phyloP scores from a whole-genome alignment of 1,284 basidiomycete species.

The Trametes pubescens region DNA sequence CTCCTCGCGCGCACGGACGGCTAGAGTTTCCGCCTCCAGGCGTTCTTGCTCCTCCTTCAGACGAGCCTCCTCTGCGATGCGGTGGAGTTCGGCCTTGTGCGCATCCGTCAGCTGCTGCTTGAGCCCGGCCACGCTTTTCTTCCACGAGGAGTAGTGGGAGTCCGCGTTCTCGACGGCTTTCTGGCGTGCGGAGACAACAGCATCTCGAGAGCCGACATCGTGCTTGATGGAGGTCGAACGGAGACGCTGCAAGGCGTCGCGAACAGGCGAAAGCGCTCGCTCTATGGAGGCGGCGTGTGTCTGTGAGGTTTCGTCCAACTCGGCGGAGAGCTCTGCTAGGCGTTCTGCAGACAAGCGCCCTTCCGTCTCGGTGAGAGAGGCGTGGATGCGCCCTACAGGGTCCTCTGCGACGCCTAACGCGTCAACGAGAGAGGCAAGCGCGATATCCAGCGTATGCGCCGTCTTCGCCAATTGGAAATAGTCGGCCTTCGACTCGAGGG shows the following conservation, averaged over 20 bases:
- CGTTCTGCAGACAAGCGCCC: constrained; percentile 45
- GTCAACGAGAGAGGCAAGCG: constrained; percentile 46
- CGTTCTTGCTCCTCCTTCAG: constrained; percentile 46
- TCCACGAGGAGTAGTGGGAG: constrained; percentile 56
- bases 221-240: constrained; percentile 50
- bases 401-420: constrained; percentile 51
- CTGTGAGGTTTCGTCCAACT: constrained; percentile 13
- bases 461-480: constrained; percentile 60
- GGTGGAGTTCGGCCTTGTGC: constrained; percentile 43
- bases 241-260: constrained; percentile 60
- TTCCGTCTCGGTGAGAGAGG: constrained; percentile 41
- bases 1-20: constrained; percentile 29
- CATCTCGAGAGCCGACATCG: constrained; percentile 52
- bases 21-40: constrained; percentile 43
- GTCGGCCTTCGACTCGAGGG: constrained; percentile 54
- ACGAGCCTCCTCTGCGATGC: constrained; percentile 43
- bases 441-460: constrained; percentile 61
- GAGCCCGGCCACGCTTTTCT: constrained; percentile 51
- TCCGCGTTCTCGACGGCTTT: constrained; percentile 59
- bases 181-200: constrained; percentile 55
- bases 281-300: constrained; percentile 42
- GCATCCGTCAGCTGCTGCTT: constrained; percentile 43
- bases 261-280: constrained; percentile 59
- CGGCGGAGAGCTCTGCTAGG: constrained; percentile 44
- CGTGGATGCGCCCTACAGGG: constrained; percentile 47